Evolutionary conservation across 2,329 filamentous ascomycete species (phyloP).

Genomic region (Pseudogymnoascus sp.): DNA sequence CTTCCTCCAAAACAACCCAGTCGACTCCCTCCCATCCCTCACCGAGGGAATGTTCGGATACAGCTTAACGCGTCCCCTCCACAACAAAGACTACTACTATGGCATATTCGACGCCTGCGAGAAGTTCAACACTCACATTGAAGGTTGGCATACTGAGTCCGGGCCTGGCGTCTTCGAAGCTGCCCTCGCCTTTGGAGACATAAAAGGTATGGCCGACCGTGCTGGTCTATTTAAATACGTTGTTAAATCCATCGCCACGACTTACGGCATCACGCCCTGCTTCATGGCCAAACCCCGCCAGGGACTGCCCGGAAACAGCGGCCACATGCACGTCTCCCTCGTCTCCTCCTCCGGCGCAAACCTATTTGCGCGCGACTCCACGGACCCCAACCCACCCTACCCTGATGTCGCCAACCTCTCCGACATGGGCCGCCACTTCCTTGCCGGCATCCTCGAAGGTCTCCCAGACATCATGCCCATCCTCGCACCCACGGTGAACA

Average conservation of each 20-base stretch:
- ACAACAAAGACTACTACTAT: slow-evolving; percentile 92
- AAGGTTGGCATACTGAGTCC: slow-evolving; percentile 93
- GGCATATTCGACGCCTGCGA: slow-evolving; percentile 74
- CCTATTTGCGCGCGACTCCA: slow-evolving; percentile 64
- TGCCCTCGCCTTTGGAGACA: slow-evolving; percentile 83
- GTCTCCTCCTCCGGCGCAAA: slow-evolving; percentile 72
- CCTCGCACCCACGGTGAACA: slow-evolving; percentile 90
- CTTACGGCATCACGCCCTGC: slow-evolving; percentile 87
- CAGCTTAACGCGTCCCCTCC: slow-evolving; percentile 74
- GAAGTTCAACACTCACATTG: slow-evolving; percentile 71
- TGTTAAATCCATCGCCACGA: slow-evolving; percentile 79
- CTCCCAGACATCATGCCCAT: slow-evolving; percentile 94
- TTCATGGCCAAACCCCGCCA: slow-evolving; percentile 98
- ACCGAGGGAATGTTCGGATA: slow-evolving; percentile 97
- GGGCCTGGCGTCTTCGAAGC: slow-evolving; percentile 94
- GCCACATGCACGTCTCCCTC: slow-evolving; percentile 90
- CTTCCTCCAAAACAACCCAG: slow-evolving; percentile 67
- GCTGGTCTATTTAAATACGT: slow-evolving; percentile 90
- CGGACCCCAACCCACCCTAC: slow-evolving; percentile 64
- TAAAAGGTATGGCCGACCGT: slow-evolving; percentile 82
- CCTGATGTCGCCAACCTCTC: slow-evolving; percentile 72
- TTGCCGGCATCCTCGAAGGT: slow-evolving; percentile 81
- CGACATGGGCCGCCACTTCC: slow-evolving; percentile 83
- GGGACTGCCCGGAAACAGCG: slow-evolving; percentile 86
- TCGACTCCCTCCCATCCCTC: slow-evolving; percentile 64